These are phyloP conservation scores for Curvularia hawaiiensis DNA, from an alignment of 2,329 filamentous ascomycete genomes.

Conservation along the genomic window DNA sequence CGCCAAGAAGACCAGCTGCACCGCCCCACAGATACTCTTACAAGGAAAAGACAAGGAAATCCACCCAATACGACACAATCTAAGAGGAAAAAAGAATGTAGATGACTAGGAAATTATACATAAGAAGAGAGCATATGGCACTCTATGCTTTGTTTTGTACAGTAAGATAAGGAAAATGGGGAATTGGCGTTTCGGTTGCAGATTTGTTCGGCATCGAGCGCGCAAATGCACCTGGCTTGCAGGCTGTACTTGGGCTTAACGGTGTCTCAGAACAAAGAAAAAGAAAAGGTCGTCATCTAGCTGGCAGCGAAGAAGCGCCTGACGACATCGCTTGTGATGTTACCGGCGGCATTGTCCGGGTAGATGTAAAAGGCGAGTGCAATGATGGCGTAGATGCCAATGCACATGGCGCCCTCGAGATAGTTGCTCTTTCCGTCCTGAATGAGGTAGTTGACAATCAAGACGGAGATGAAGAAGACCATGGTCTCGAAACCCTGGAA, in stretches of 20 bases:
- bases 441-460: conserved; percentile 88
- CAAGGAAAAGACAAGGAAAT: conserved; percentile 8
- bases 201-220: conserved; percentile 10
- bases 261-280: neutral
- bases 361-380: conserved; percentile 66
- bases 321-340: conserved; percentile 36
- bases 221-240: neutral
- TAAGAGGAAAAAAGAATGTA: neutral
- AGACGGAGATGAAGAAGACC: conserved; percentile 79
- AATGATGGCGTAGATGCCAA: conserved; percentile 63
- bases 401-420: conserved; percentile 72
- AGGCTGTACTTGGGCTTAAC: neutral
- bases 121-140: neutral
- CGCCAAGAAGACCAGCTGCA: conserved; percentile 14
- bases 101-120: neutral
- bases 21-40: conserved; percentile 15
- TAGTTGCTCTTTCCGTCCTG: conserved; percentile 87
- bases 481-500: conserved; percentile 91
- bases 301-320: conserved; percentile 32
- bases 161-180: conserved; percentile 14
- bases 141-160: conserved; percentile 10
- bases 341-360: conserved; percentile 55
- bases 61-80: neutral
- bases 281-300: conserved; percentile 6
- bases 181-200: neutral